Percentiles rank a stretch among this genome's conserved stretches.
These are phyloP conservation scores for Arthrobotrys sphaeroides DNA, from an alignment of 2,329 filamentous ascomycete genomes.

Conservation along the genomic window DNA sequence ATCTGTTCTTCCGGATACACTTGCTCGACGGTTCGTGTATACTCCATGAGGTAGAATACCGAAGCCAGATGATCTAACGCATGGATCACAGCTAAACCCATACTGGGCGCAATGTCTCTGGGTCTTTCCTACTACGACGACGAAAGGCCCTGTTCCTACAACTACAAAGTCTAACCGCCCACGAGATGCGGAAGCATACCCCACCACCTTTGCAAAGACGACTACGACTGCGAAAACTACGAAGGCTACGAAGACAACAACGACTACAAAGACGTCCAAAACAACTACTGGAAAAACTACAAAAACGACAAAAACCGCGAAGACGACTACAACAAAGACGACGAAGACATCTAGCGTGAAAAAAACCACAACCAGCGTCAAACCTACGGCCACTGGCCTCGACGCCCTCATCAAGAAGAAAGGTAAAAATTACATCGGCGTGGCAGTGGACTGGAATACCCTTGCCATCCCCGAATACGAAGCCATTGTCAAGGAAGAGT, in stretches of 20 bases:
- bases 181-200: background rate
- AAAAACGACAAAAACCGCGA: background rate
- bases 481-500: conserved; percentile 69
- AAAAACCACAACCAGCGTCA: background rate
- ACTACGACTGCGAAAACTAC: background rate
- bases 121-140: background rate
- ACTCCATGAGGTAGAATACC: too few species aligned
- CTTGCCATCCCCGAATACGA: conserved; percentile 66
- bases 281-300: background rate
- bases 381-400: conserved; percentile 62
- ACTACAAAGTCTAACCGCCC: background rate
- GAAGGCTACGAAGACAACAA: too few species aligned
- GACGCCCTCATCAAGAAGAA: conserved; percentile 69
- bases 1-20: background rate
- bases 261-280: background rate
- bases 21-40: background rate
- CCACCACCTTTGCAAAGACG: background rate
- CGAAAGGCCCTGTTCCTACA: background rate
- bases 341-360: background rate
- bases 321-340: background rate
- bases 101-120: background rate
- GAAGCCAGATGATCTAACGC: too few species aligned
- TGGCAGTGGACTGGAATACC: conserved; percentile 67
- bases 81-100: background rate
- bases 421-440: conserved; percentile 74